Percentiles rank a stretch among this genome's conserved stretches.
Conservation (phyloP, 352 stramenopile genomes). For the Pilasporangium apinafurcum region DNA sequence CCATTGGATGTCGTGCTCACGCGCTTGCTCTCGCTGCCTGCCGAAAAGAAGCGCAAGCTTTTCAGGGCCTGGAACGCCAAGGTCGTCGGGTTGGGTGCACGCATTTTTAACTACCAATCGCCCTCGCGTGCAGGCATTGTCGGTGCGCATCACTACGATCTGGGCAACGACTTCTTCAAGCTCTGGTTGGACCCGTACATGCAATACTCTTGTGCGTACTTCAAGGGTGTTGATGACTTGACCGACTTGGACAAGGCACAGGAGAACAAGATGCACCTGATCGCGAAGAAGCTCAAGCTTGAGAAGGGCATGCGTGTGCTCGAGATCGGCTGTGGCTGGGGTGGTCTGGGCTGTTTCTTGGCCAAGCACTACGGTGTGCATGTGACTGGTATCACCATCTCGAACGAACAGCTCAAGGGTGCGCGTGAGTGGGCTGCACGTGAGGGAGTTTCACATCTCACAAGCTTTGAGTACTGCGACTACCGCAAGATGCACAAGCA, state of each 20-base stretch:
- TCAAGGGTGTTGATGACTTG: constrained; percentile 64
- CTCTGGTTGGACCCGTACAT: constrained; percentile 85
- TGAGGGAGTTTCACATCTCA: constrained; percentile 79
- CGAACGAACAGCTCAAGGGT: constrained; percentile 86
- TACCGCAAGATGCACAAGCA: constrained; percentile 85
- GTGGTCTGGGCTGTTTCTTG: constrained; percentile 82
- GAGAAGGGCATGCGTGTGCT: constrained; percentile 80
- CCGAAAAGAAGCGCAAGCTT: constrained; percentile 74
- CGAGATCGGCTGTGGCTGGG: constrained; percentile 88
- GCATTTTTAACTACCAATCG: constrained; percentile 87
- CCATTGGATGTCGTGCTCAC: constrained; percentile 75
- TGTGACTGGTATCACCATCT: constrained; percentile 88
- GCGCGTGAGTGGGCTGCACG: constrained; percentile 68
- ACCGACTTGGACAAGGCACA: constrained; percentile 80
- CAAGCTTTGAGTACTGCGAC: constrained; percentile 88
- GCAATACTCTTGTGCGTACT: constrained; percentile 87
- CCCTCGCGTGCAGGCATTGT: constrained; percentile 77
- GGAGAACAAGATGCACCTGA: constrained; percentile 83
- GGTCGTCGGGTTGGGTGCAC: constrained; percentile 62
- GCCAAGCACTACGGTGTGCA: constrained; percentile 84
- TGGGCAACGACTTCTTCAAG: constrained; percentile 88
- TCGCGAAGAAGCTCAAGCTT: constrained; percentile 84
- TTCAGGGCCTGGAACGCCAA: constrained; percentile 87
- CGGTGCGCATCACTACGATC: constrained; percentile 81
- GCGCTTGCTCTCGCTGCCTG: constrained; percentile 56